Evolutionary conservation across 768 basidiomycete species (phyloP), one percentile per base, ranked within the genome.

Genomic region (Podaxis sp.): DNA sequence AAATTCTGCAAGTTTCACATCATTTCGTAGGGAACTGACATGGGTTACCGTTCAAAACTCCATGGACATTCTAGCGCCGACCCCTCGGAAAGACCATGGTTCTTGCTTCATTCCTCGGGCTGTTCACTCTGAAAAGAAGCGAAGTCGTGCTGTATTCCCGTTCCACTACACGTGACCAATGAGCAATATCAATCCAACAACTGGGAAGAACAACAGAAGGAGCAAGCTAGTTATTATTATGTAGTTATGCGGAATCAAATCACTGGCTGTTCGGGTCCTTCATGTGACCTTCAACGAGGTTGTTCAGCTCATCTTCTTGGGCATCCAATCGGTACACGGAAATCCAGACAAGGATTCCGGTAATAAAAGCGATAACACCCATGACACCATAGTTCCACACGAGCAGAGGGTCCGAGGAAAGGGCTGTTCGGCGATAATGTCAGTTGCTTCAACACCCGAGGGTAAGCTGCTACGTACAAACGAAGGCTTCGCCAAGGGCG

Each of bases 311-410:
- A 62, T 90, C 87, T 73, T 92, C 90, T 59, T 84, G 74, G 30
- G 73, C 69, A 70, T 92, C 89, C 46, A 92, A 79, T 13, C 81
- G 73, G 61, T 84, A 76, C 58, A 85, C 81, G 40, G 78, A 76
- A 67, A 83, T 68, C 82, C 82, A 83, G 68, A 92, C 88, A 28
- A 83, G 13, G 55, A 77, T 55, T 12, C 88, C 89, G 2, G 83
- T 74, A 48, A 84, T 42, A 17, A 72, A 77, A 2, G 86, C 82
- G 13, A 92, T 73, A 28, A 82, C 80, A 44, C 67, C 87, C 80
- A 88, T 82, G 22, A 80, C 71, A 46, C 77, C 79, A 68, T 92
- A 92, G 74, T 90, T 90, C 89, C 89, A 89, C 6, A 91, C 84
- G 12, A 93, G 79, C 24, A 90, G 72, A 15, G 89, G 92, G 71